phyloP scores from a whole-genome alignment of 495 filamentous ascomycete species.

The Penicillium egyptiacum region DNA sequence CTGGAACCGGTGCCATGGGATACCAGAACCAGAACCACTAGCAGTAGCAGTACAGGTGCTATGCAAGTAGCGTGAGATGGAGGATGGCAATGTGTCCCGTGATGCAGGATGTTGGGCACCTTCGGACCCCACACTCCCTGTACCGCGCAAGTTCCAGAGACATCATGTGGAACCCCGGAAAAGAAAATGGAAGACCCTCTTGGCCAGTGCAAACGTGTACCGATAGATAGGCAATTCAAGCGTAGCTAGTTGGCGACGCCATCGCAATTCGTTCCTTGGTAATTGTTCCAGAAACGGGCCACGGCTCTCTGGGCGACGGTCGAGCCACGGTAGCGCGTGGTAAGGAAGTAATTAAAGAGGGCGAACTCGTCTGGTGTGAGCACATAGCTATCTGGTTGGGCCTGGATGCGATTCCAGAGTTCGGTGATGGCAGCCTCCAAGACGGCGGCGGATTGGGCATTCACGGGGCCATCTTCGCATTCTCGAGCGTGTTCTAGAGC shows the following conservation, averaged over 20 bases:
- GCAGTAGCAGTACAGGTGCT: not conserved
- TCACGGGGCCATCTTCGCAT: slow-evolving; percentile 55
- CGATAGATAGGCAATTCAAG: not conserved
- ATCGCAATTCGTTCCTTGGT: slow-evolving; percentile 31
- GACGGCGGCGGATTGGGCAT: slow-evolving; percentile 49
- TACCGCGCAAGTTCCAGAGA: not conserved
- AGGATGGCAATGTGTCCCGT: not conserved
- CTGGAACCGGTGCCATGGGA: not conserved
- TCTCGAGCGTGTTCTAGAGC: slow-evolving; percentile 70
- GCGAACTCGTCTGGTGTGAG: slow-evolving; percentile 71
- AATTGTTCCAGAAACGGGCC: slow-evolving; percentile 51
- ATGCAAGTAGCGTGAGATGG: not conserved
- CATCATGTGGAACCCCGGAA: not conserved
- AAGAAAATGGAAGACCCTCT: slow-evolving; percentile 3
- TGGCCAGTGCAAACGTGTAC: not conserved
- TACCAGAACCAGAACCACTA: not conserved
- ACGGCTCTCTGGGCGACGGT: slow-evolving; percentile 44
- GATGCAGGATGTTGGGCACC: not conserved
- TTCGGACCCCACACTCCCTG: not conserved
- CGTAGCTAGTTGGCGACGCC: slow-evolving; percentile 28
- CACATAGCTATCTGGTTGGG: slow-evolving; percentile 60
- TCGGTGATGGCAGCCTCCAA: slow-evolving; percentile 57
- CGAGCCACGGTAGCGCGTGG: slow-evolving; percentile 49
- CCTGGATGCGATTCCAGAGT: slow-evolving; percentile 62
- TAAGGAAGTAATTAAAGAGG: slow-evolving; percentile 74